Evolutionary conservation across 345 rosid genomes (phyloP).

Genomic region (Acer negundo): DNA sequence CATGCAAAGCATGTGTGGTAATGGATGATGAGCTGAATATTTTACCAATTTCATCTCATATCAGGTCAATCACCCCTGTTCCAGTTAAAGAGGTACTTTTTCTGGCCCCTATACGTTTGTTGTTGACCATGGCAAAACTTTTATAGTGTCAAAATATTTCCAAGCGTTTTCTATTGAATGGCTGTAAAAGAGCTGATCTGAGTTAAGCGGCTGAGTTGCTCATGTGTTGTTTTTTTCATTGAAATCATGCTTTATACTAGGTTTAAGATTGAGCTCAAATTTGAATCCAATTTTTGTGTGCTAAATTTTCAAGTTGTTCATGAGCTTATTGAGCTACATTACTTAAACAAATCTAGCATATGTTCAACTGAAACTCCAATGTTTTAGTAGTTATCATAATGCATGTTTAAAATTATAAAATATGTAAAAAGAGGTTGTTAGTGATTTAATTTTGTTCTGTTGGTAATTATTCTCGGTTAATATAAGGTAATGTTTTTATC

Average conservation of each 20-base stretch:
- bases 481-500: background rate
- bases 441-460: background rate
- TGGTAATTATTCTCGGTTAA: background rate
- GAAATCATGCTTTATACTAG: background rate
- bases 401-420: background rate
- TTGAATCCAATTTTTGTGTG: background rate
- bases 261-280: background rate
- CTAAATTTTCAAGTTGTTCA: background rate
- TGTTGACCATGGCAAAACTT: constrained; percentile 5
- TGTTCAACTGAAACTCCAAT: background rate
- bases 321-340: background rate
- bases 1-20: constrained; percentile 86
- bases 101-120: background rate
- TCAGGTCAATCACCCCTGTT: constrained; percentile 65
- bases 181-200: background rate
- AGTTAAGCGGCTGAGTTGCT: background rate
- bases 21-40: constrained; percentile 98
- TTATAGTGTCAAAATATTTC: background rate
- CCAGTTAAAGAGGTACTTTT: constrained; percentile 61
- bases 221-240: background rate
- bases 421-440: background rate
- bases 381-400: background rate
- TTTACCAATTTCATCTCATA: constrained; percentile 92
- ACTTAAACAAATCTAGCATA: background rate
- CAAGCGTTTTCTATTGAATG: background rate